Conservation (phyloP, 2,329 filamentous ascomycete genomes). For the Sclerotinia borealis region DNA sequence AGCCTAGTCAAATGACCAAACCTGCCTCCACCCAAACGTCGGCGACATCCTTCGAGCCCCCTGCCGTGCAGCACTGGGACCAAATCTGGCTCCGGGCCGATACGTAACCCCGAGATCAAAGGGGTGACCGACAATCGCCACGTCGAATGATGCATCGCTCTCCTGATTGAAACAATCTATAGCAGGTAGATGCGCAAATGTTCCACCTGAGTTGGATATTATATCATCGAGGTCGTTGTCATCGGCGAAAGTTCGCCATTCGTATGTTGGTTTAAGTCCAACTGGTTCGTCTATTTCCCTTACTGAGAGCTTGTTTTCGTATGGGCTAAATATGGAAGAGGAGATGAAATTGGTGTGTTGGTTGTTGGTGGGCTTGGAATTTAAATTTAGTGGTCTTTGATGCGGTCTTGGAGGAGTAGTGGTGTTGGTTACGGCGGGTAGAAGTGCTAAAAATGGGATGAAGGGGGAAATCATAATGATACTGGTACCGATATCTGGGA, state of each 20-base stretch:
- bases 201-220: slow-evolving; percentile 14
- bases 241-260: slow-evolving; percentile 13
- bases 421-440: background rate
- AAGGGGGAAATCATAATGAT: background rate
- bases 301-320: background rate
- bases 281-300: slow-evolving; percentile 11
- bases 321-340: slow-evolving; percentile 16
- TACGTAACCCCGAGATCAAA: slow-evolving; percentile 31
- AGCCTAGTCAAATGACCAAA: slow-evolving; percentile 6
- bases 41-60: slow-evolving; percentile 25
- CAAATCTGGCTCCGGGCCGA: slow-evolving; percentile 30
- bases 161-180: slow-evolving; percentile 23
- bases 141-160: slow-evolving; percentile 28
- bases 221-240: slow-evolving; percentile 10
- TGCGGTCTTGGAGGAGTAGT: background rate
- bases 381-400: background rate
- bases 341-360: slow-evolving; percentile 14
- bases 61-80: slow-evolving; percentile 29
- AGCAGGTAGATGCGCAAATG: slow-evolving; percentile 29
- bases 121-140: slow-evolving; percentile 30
- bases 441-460: background rate
- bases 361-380: background rate
- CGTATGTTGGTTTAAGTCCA: slow-evolving; percentile 22
- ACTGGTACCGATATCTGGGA: background rate
- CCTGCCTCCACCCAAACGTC: slow-evolving; percentile 25